Evolutionary conservation across 2,329 filamentous ascomycete species (phyloP), one percentile per base, ranked within the genome.

Genomic region (Dactylellina drechsleri): DNA sequence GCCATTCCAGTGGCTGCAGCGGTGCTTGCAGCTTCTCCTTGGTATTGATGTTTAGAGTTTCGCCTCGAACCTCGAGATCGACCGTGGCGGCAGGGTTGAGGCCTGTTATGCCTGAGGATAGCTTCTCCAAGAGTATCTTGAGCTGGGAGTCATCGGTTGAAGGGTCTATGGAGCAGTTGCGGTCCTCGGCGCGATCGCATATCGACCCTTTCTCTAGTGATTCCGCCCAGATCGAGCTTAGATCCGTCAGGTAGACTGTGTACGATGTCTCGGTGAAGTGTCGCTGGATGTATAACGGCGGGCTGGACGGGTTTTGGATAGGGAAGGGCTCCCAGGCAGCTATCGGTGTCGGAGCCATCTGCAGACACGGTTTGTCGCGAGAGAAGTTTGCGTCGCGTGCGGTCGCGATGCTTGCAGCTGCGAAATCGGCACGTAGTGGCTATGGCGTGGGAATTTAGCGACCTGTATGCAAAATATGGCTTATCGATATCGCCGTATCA

Each of bases 141-240:
- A 92, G 87, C 79, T 94, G 91, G 59, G 88, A 86, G 0, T 85
- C 83, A 73, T 90, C 89, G 77, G 90, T 88, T 79, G 86, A 88
- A 0, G 91, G 89, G 80, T 94, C 91, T 75, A 94, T 92, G 75
- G 87, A 89, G 15, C 89, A 91, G 78, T 88, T 85, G 77, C 89
- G 85, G 23, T 86, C 82, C 66, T 87, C 84, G 31, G 88, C 90
- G 72, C 90, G 87, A 72, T 85, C 83, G 66, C 89, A 85, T 67
- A 94, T 90, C 10, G 83, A 84, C n/a, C 83, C 84, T 20, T 87
- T 84, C 66, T 88, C 85, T 20, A 93, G 82, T 7, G 81, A 84
- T 81, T 93, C 91, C 26, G 83, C 82, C 91, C 91, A 95, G n/a
- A 93, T 83, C 77, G 89, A 86, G 79, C 86, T 88, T 72, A 93